A percentile compares a stretch with the other conserved stretches of the same genome.
phyloP scores from a whole-genome alignment of 148 eudicot species.

The Pharnaceum exiguum region DNA sequence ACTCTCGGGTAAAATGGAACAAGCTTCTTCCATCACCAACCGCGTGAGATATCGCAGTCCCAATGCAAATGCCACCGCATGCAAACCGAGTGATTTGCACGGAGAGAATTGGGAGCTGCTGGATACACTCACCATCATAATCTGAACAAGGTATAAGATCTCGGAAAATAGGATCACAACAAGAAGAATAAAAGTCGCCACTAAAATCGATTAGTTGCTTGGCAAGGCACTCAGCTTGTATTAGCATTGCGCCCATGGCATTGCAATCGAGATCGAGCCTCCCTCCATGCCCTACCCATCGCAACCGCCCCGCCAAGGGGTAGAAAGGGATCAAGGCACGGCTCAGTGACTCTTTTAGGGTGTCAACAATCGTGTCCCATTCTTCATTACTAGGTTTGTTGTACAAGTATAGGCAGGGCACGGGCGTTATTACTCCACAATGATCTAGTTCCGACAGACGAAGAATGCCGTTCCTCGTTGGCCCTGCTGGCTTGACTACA shows the following conservation, averaged over 20 bases:
- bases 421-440: not conserved
- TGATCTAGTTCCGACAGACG: not conserved
- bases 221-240: not conserved
- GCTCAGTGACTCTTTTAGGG: constrained; percentile 8
- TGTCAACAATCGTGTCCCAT: not conserved
- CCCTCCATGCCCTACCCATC: not conserved
- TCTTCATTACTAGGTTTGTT: not conserved
- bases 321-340: constrained; percentile 9
- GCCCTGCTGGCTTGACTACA: not conserved
- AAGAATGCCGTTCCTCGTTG: not conserved
- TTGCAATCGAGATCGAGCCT: not conserved
- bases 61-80: constrained; percentile 5
- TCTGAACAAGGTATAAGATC: not conserved
- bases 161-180: not conserved
- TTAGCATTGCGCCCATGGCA: not conserved
- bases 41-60: constrained; percentile 16
- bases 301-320: constrained; percentile 4
- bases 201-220: not conserved
- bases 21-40: constrained; percentile 12
- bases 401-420: not conserved
- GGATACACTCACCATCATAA: not conserved
- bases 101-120: not conserved
- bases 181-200: not conserved
- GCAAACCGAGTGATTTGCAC: constrained; percentile 5
- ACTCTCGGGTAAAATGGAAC: constrained; percentile 16